phyloP scores from a whole-genome alignment of 2,329 filamentous ascomycete species.

The Sordariomycetes sp. region DNA sequence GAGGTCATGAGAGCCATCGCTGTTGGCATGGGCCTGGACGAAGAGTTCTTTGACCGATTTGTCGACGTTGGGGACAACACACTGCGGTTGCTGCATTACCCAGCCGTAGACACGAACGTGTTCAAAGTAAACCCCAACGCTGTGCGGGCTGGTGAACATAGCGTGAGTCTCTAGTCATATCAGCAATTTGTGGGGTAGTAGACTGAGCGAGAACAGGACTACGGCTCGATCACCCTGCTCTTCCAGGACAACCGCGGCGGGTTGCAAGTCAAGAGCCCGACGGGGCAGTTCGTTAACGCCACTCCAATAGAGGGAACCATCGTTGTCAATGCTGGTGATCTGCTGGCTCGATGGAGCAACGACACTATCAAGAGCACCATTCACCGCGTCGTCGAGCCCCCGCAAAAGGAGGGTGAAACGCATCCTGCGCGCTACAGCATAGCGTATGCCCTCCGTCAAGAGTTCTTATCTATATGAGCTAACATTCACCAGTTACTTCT shows the following conservation, averaged over 20 bases:
- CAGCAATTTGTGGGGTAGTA: background rate
- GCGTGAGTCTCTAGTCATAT: conserved; percentile 26
- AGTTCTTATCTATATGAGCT: conserved; percentile 5
- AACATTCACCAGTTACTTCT: conserved; percentile 61
- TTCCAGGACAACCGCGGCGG: conserved; percentile 52
- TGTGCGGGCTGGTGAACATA: conserved; percentile 72
- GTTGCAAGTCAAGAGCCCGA: conserved; percentile 57
- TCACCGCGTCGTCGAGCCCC: conserved; percentile 16
- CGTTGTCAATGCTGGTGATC: conserved; percentile 82
- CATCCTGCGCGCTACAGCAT: conserved; percentile 80
- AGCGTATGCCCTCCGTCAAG: conserved; percentile 47
- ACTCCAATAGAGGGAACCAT: conserved; percentile 74
- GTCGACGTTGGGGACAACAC: conserved; percentile 63
- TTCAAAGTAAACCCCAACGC: conserved; percentile 60
- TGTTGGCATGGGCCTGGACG: conserved; percentile 65
- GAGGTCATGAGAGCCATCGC: conserved; percentile 80
- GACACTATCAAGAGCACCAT: background rate
- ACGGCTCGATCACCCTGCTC: conserved; percentile 51
- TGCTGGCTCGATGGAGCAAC: conserved; percentile 83
- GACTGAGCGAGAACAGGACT: conserved; percentile 29
- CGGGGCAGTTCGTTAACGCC: conserved; percentile 71
- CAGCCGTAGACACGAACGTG: conserved; percentile 53
- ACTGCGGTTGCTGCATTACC: conserved; percentile 69
- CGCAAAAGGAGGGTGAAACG: conserved; percentile 41
- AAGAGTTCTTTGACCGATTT: conserved; percentile 67